Conservation (phyloP, 169 alveolate species). For the Sarcocystis neurona region DNA sequence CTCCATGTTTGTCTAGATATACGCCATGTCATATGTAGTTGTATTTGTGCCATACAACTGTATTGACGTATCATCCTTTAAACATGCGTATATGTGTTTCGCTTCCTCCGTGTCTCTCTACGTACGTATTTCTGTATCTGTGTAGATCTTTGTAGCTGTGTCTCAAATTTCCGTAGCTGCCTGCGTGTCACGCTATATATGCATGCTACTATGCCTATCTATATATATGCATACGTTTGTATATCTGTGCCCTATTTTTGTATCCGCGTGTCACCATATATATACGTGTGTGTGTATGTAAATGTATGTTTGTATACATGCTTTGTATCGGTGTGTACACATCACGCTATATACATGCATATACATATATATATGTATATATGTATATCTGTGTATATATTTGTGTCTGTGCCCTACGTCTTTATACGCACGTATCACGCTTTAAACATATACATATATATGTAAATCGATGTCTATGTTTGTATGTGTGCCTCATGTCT, state of each 20-base stretch:
- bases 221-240: neutral
- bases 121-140: no score
- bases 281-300: neutral
- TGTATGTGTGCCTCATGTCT: neutral
- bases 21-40: no score
- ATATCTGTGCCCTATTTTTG: neutral
- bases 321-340: neutral
- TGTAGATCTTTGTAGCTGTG: no score
- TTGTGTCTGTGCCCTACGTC: no score
- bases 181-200: neutral
- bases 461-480: no score
- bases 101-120: no score
- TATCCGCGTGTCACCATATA: neutral
- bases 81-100: no score
- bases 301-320: neutral
- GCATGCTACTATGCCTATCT: neutral
- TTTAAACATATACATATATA: no score
- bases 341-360: neutral
- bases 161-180: neutral
- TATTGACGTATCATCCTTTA: no score
- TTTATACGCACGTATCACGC: no score
- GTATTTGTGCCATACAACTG: no score
- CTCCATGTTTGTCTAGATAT: no score
- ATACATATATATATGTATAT: neutral
- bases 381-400: neutral